Evolutionary conservation across 345 rosid species (phyloP), one percentile per base, ranked within the genome.

Genomic region (Pistacia atlantica): DNA sequence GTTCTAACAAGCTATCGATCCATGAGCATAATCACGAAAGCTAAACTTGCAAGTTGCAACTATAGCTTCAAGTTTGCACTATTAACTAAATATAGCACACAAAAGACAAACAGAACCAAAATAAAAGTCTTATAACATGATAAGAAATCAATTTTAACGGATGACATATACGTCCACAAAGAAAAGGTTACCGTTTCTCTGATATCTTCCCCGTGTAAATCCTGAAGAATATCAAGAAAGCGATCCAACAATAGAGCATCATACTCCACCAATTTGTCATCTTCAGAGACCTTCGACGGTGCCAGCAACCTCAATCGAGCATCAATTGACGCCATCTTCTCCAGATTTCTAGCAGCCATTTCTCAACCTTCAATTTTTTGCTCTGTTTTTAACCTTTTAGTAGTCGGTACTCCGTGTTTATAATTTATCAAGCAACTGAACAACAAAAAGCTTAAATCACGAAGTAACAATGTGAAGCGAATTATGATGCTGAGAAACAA

Each of bases 151-250:
- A 73, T 58, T 28, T 8, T 38, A 35, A 2, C 14, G 11, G 45
- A 42, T 48, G 10, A 67, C 46, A 52, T 28, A 14, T 28, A 14
- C 4, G 11, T 28, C 20, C 22, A 25, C 5, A 31, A 4, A 35
- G 35, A 75, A 72, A 71, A 48, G 51, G 77, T 57, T 82, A 95
- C 97, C 89, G 92, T 91, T 84, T 93, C 98, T 82, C 90, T 84
- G 82, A 95, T 88, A 14, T 92, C 91, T 65, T 89, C 98, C 12
- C 98, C 99, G 65, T 95, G 98, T 83, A 95, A 83, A 70, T 93
- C 94, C 80, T 95, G 99, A 72, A 95, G 93, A 71, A 95, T 95
- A 75, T 93, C 99, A 4, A 95, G 96, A 72, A 95, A 95, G 20
- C 99, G 91, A 87, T 93, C 99, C 79, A 95, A 55, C 45, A 95